These are phyloP conservation scores for Canavalia ensiformis DNA, from an alignment of 306 rosid species.

Conservation along the genomic window DNA sequence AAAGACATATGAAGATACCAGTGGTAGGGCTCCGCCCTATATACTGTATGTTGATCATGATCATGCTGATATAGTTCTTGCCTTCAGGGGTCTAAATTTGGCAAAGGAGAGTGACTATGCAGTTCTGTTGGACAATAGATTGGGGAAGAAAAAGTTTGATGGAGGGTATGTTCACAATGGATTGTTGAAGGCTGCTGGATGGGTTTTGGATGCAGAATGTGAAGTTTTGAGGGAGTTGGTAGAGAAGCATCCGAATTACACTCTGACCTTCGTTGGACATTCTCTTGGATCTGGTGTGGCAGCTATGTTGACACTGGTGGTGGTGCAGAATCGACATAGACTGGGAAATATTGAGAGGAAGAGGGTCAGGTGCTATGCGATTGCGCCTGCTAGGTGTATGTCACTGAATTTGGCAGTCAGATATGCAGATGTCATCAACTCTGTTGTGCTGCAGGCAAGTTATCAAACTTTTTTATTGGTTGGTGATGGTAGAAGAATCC, in stretches of 20 bases:
- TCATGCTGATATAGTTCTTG: slow-evolving; percentile 84
- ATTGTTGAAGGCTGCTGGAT: slow-evolving; percentile 79
- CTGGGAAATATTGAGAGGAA: slow-evolving; percentile 79
- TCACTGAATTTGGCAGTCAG: slow-evolving; percentile 90
- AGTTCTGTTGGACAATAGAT: slow-evolving; percentile 78
- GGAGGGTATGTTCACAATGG: slow-evolving; percentile 99
- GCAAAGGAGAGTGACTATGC: slow-evolving; percentile 92
- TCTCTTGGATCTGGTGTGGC: slow-evolving; percentile 96
- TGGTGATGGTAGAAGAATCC: background rate
- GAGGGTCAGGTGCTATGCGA: slow-evolving; percentile 85
- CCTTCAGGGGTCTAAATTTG: slow-evolving; percentile 85
- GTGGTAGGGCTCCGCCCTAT: slow-evolving; percentile 82
- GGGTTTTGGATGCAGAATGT: slow-evolving; percentile 78
- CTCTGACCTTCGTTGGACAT: slow-evolving; percentile 87
- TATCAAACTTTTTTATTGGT: slow-evolving; percentile 26
- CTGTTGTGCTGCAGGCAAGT: slow-evolving; percentile 94
- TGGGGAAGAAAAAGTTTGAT: slow-evolving; percentile 87
- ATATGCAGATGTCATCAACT: slow-evolving; percentile 92
- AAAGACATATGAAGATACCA: slow-evolving; percentile 70
- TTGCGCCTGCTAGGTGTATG: slow-evolving; percentile 96
- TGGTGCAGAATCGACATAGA: slow-evolving; percentile 68
- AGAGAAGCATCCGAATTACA: slow-evolving; percentile 71
- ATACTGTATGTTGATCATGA: slow-evolving; percentile 80
- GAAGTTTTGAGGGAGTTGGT: slow-evolving; percentile 70
- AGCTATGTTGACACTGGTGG: slow-evolving; percentile 77